A percentile compares a stretch with the other conserved stretches of the same genome.
These are phyloP conservation scores for Niebla homalea DNA, from an alignment of 495 filamentous ascomycete species.

Conservation along the genomic window DNA sequence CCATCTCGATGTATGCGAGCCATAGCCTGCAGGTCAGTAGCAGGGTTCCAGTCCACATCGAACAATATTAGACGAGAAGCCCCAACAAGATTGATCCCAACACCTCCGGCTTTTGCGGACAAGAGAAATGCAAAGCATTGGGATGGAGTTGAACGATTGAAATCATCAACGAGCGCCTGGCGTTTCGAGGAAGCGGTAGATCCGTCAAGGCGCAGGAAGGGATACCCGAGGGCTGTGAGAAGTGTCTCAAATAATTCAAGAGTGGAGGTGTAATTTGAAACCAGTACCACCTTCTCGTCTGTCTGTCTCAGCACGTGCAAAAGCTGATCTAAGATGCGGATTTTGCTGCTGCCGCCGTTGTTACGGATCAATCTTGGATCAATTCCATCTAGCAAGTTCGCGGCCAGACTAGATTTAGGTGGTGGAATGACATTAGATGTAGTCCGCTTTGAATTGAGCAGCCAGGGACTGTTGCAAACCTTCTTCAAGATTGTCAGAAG, in stretches of 20 bases:
- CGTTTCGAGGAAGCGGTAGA: conserved; percentile 54
- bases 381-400: conserved; percentile 43
- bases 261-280: conserved; percentile 73
- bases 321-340: conserved; percentile 58
- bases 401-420: conserved; percentile 26
- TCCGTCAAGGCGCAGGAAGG: conserved; percentile 62
- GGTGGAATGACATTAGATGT: conserved; percentile 19
- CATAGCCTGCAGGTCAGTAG: conserved; percentile 76
- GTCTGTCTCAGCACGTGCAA: conserved; percentile 46
- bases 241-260: conserved; percentile 56
- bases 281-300: conserved; percentile 69
- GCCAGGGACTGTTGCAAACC: conserved; percentile 64
- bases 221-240: conserved; percentile 47
- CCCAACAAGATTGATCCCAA: conserved; percentile 66
- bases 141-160: conserved; percentile 48
- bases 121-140: conserved; percentile 62
- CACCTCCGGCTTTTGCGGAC: conserved; percentile 65
- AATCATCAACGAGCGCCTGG: conserved; percentile 62
- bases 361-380: conserved; percentile 45
- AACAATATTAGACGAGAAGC: conserved; percentile 65
- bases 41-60: conserved; percentile 76
- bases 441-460: conserved; percentile 38
- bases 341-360: conserved; percentile 51
- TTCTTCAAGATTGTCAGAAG: conserved; percentile 74
- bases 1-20: conserved; percentile 70